phyloP scores from a whole-genome alignment of 441 rosid species.

The Jatropha podagrica region DNA sequence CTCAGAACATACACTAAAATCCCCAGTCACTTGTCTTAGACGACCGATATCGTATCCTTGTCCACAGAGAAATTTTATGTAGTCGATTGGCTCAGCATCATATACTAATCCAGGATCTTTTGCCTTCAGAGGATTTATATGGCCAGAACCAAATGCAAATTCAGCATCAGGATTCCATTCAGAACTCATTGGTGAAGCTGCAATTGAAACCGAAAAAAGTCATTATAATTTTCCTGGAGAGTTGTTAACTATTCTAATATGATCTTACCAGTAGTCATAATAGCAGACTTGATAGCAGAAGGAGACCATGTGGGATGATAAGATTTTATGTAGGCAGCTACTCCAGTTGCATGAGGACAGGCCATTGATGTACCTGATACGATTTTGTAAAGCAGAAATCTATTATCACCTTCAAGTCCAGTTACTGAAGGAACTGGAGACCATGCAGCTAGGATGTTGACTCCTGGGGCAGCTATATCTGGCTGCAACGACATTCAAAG shows the following conservation, averaged over 20 bases:
- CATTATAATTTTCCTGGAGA: background rate
- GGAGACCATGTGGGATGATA: constrained; percentile 56
- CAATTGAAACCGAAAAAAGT: background rate
- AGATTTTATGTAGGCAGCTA: constrained; percentile 51
- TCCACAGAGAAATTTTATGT: constrained; percentile 31
- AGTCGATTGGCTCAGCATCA: constrained; percentile 32
- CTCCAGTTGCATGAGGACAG: constrained; percentile 49
- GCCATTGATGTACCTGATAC: constrained; percentile 61
- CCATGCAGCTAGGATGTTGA: constrained; percentile 48
- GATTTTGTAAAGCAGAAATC: constrained; percentile 32
- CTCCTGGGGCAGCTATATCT: constrained; percentile 48
- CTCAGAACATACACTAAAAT: constrained; percentile 23
- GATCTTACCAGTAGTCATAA: constrained; percentile 53
- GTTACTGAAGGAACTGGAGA: constrained; percentile 17
- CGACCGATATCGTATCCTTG: constrained; percentile 25
- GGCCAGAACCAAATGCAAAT: constrained; percentile 41
- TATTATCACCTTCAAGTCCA: constrained; percentile 11
- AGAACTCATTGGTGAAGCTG: constrained; percentile 44
- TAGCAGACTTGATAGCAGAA: constrained; percentile 53
- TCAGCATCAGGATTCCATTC: constrained; percentile 24
- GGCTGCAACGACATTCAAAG: constrained; percentile 30
- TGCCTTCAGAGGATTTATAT: constrained; percentile 27
- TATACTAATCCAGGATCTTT: constrained; percentile 35
- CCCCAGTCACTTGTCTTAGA: constrained; percentile 25
- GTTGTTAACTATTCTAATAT: too few relatives aligned